These are phyloP conservation scores for Setaria italica DNA, from an alignment of 202 grass and related monocot species.

Conservation along the genomic window DNA sequence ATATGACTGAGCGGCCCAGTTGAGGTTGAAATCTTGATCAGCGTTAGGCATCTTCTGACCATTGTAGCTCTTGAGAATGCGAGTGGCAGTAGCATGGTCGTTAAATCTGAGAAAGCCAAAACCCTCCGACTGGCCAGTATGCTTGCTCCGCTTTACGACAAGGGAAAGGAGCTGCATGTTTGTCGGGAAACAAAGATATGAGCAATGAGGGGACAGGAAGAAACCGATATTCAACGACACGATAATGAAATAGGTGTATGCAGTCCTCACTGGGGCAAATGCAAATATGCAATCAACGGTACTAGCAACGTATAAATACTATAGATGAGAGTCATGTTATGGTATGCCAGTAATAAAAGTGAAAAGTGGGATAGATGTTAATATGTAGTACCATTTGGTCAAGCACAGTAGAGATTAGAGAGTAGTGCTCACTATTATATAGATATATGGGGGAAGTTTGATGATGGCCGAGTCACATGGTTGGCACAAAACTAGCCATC, in stretches of 20 bases:
- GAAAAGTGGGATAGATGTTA: too few relatives aligned
- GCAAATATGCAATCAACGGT: background rate
- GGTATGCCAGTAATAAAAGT: too few relatives aligned
- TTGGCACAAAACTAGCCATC: background rate
- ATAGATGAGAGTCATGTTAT: too few relatives aligned
- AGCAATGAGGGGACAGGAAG: background rate
- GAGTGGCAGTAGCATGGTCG: constrained; percentile 35
- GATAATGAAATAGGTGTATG: background rate
- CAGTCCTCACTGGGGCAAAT: background rate
- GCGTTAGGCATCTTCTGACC: constrained; percentile 58
- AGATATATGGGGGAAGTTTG: background rate
- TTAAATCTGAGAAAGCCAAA: constrained; percentile 54
- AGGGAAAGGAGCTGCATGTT: constrained; percentile 45
- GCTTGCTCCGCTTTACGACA: constrained; percentile 33
- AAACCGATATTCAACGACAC: background rate
- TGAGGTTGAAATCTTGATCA: constrained; percentile 41
- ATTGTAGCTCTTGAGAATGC: constrained; percentile 53
- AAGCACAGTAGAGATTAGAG: too few relatives aligned
- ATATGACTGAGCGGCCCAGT: constrained; percentile 24
- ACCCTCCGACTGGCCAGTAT: constrained; percentile 38
- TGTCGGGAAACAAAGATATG: background rate
- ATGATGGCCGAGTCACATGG: background rate
- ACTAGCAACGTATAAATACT: too few relatives aligned
- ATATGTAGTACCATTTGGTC: too few relatives aligned
- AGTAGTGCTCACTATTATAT: too few relatives aligned